These are phyloP conservation scores for Podila clonocystis DNA, from an alignment of 192 early-diverging fungal genomes.

Conservation along the genomic window DNA sequence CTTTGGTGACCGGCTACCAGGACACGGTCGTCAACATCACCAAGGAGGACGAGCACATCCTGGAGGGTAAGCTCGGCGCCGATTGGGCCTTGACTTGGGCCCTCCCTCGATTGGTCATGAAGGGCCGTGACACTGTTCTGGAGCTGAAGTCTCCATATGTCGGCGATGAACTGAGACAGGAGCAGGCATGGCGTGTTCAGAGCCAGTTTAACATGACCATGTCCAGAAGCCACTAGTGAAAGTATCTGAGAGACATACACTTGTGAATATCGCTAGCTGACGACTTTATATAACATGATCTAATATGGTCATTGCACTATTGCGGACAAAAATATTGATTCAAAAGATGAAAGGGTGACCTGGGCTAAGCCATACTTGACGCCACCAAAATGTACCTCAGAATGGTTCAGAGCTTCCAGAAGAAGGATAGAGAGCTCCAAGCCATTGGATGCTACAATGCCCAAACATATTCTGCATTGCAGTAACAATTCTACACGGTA, in stretches of 20 bases:
- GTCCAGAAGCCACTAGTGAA: not conserved
- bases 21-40: not conserved
- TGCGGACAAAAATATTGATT: too few species aligned
- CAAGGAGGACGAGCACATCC: not conserved
- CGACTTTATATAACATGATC: too few species aligned
- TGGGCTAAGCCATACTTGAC: not conserved
- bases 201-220: not conserved
- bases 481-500: too few species aligned
- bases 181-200: not conserved
- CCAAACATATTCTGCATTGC: too few species aligned
- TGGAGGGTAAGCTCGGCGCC: not conserved
- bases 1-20: not conserved
- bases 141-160: not conserved
- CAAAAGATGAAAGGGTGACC: too few species aligned
- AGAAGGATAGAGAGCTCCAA: too few species aligned
- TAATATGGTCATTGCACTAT: too few species aligned
- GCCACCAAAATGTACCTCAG: not conserved
- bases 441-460: too few species aligned
- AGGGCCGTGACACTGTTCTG: not conserved
- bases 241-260: too few species aligned
- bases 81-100: not conserved
- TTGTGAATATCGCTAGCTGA: too few species aligned
- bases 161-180: not conserved
- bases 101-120: not conserved
- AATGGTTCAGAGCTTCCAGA: too few species aligned